Percentiles rank a stretch among this genome's conserved stretches.
phyloP scores from a whole-genome alignment of 805 yeast genomes.

The Pichia scutulata region DNA sequence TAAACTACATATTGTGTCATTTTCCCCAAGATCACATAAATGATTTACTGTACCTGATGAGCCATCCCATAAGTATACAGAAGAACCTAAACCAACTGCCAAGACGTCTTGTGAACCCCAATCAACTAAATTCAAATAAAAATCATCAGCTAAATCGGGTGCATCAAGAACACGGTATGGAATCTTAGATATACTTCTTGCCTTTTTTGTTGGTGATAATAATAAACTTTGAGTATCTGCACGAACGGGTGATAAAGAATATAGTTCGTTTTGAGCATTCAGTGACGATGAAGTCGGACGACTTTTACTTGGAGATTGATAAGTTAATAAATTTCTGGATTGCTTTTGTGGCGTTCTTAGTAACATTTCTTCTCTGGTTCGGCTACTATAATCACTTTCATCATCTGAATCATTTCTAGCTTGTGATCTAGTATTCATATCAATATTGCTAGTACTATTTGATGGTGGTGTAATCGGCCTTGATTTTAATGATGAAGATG shows the following conservation, averaged over 20 bases:
- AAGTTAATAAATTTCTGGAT: constrained; percentile 58
- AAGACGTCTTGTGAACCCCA: constrained; percentile 90
- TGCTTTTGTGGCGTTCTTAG: constrained; percentile 28
- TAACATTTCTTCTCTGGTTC: constrained; percentile 14
- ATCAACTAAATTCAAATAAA: constrained; percentile 83
- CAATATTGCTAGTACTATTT: not conserved
- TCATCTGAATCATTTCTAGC: constrained; percentile 2
- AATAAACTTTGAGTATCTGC: constrained; percentile 77
- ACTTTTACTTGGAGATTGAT: constrained; percentile 60
- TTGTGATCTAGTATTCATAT: not conserved
- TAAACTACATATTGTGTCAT: constrained; percentile 72
- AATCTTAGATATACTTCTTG: constrained; percentile 71
- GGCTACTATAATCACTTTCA: not conserved
- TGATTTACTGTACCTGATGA: constrained; percentile 74
- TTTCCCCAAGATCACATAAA: constrained; percentile 59
- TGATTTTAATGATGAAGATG: not conserved
- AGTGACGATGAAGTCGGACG: constrained; percentile 53
- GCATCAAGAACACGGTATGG: constrained; percentile 95
- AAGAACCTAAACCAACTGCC: constrained; percentile 84
- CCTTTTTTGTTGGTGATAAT: constrained; percentile 73
- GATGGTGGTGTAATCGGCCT: constrained; percentile 20
- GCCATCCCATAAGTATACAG: constrained; percentile 90
- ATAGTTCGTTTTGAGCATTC: constrained; percentile 64
- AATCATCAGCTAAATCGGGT: constrained; percentile 90
- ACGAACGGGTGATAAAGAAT: constrained; percentile 80